Conservation (phyloP, 2,329 filamentous ascomycete genomes). For the Penicillium sclerotigenum region DNA sequence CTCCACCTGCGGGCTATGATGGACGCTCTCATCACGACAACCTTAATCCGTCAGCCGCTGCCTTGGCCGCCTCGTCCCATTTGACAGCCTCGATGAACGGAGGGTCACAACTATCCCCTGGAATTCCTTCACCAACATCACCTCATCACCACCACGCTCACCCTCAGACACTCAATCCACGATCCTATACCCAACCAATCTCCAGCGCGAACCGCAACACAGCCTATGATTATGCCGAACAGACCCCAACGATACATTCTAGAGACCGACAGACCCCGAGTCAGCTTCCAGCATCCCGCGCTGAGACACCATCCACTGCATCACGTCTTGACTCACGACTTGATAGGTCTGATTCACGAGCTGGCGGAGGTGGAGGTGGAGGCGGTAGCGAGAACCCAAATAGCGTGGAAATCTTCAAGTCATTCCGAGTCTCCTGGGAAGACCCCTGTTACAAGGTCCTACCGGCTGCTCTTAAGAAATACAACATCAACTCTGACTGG, state of each 20-base stretch:
- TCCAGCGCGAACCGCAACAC: slow-evolving; percentile 27
- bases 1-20: slow-evolving; percentile 65
- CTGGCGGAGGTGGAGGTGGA: slow-evolving; percentile 18
- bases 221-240: slow-evolving; percentile 40
- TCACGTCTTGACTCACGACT: slow-evolving; percentile 12
- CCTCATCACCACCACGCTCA: slow-evolving; percentile 40
- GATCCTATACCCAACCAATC: slow-evolving; percentile 41
- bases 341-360: slow-evolving; percentile 29
- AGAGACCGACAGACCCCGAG: slow-evolving; percentile 36
- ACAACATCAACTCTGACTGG: slow-evolving; percentile 97
- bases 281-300: slow-evolving; percentile 30
- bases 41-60: slow-evolving; percentile 66
- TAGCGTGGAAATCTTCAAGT: slow-evolving; percentile 94
- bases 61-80: slow-evolving; percentile 67
- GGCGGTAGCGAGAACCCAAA: slow-evolving; percentile 27
- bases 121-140: slow-evolving; percentile 47
- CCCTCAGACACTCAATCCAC: slow-evolving; percentile 43
- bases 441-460: slow-evolving; percentile 97
- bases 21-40: slow-evolving; percentile 57
- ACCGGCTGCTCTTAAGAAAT: slow-evolving; percentile 92
- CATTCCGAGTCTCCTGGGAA: slow-evolving; percentile 95
- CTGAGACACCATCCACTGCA: slow-evolving; percentile 30
- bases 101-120: slow-evolving; percentile 52
- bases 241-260: slow-evolving; percentile 29
- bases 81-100: slow-evolving; percentile 66